These are phyloP conservation scores for Dothideomycetidae sp. DNA, from an alignment of 2,329 filamentous ascomycete species.

Conservation along the genomic window DNA sequence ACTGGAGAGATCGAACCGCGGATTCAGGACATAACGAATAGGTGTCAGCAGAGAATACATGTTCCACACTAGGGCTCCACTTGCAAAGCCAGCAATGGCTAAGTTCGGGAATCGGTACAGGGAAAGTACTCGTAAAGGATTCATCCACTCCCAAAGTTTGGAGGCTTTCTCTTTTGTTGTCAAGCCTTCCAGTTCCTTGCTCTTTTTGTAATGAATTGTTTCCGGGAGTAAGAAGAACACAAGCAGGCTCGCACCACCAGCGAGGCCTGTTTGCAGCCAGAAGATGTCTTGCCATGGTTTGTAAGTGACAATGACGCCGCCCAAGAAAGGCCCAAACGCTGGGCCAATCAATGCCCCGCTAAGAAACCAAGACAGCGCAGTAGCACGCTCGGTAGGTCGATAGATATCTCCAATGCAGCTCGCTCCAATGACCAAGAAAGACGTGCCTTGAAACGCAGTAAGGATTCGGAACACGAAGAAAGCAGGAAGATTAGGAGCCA, in stretches of 20 bases:
- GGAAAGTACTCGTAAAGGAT: slow-evolving; percentile 48
- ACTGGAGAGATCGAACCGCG: slow-evolving; percentile 52
- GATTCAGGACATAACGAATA: slow-evolving; percentile 60
- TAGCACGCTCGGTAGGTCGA: slow-evolving; percentile 48
- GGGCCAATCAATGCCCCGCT: slow-evolving; percentile 59
- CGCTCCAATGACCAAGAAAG: slow-evolving; percentile 58
- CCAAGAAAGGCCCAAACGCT: slow-evolving; percentile 54
- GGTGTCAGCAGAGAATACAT: slow-evolving; percentile 55
- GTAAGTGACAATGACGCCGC: slow-evolving; percentile 65
- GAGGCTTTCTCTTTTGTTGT: slow-evolving; percentile 33
- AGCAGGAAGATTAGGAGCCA: slow-evolving; percentile 53
- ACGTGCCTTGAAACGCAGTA: slow-evolving; percentile 61
- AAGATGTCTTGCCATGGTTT: slow-evolving; percentile 61
- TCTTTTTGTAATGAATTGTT: slow-evolving; percentile 52
- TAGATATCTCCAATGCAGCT: slow-evolving; percentile 50
- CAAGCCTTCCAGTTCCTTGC: slow-evolving; percentile 46
- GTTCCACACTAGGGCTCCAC: slow-evolving; percentile 56
- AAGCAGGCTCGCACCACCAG: slow-evolving; percentile 43
- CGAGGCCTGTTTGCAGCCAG: slow-evolving; percentile 59
- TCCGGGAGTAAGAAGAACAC: slow-evolving; percentile 56
- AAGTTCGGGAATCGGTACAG: slow-evolving; percentile 58
- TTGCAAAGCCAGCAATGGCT: slow-evolving; percentile 45
- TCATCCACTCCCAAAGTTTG: slow-evolving; percentile 49
- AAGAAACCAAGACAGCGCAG: slow-evolving; percentile 60
- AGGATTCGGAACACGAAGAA: slow-evolving; percentile 64